Base-by-base conservation (phyloP, 2,329 filamentous ascomycete genomes). In the Periconia macrospinosa region DNA sequence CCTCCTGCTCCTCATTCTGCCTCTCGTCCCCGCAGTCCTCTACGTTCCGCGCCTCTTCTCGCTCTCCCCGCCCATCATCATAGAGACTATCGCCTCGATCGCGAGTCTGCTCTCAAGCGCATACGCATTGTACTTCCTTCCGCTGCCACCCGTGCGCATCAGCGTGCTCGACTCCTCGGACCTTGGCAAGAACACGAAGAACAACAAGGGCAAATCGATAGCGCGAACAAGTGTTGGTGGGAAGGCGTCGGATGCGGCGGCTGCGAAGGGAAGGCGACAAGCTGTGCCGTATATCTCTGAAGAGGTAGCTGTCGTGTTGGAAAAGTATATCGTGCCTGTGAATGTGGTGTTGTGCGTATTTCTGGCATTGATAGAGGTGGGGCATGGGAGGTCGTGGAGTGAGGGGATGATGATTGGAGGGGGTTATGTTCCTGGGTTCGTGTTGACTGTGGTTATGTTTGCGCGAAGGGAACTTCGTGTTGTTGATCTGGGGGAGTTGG, bases 401-500 rank as follows among this genome's bases (percentile, higher is more conserved):
- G 61, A 69, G 19, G 70, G 70, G 0, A 57, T 73, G 42, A 61
- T 53, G 60, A 53, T 72, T 14, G 68, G 69, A 10, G 67, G 69
- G 53, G 77, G 65, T 73, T 63, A 76, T 58, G 40, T 79, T 42
- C 76, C 77, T 2, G 72, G 65, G 7, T 55, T 86, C 1, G 81
- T 91, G 1, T 86, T 89, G 63, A 78, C 60, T 0, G 77, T 89
- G 18, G 79, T 86, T 6, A 62, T 91, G 52, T 71, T 82, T 45
- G 84, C 84, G 30, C 86, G 91, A 72, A 74, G 83, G 48, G 79
- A 88, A 65, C 86, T 92, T 82, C 81, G 81, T 3, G 80, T 85
- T 45, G 82, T 92, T 9, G 87, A 92, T 73, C 83, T 89, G 6
- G 86, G 78, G 57, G 88, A 89, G 65, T 72, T 92, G 62, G 76